Conservation (phyloP, 2,329 filamentous ascomycete genomes). For the Penicillium italicum region DNA sequence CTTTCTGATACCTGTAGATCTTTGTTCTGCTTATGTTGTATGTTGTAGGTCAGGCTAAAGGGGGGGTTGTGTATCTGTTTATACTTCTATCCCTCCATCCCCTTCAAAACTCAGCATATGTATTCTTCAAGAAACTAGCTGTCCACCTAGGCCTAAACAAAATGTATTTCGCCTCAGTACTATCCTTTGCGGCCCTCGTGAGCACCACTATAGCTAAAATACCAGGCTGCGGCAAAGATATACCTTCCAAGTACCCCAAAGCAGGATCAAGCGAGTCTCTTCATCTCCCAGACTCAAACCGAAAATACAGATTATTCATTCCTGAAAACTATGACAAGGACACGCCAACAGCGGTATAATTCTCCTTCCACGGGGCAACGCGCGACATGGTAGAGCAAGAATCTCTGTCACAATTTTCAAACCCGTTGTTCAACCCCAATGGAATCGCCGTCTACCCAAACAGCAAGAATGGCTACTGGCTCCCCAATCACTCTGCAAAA, state of each 20-base stretch:
- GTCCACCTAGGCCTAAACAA: neutral
- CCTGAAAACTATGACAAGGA: slow-evolving; percentile 36
- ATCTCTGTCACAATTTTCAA: slow-evolving; percentile 46
- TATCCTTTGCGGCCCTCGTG: slow-evolving; percentile 10
- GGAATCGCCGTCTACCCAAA: slow-evolving; percentile 47
- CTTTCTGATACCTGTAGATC: neutral
- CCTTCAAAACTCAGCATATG: neutral
- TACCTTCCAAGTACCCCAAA: slow-evolving; percentile 18
- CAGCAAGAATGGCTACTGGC: slow-evolving; percentile 40
- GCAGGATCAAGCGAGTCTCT: slow-evolving; percentile 14
- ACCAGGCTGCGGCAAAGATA: slow-evolving; percentile 17
- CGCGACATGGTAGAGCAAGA: slow-evolving; percentile 40
- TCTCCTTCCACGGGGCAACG: slow-evolving; percentile 49
- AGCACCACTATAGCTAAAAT: slow-evolving; percentile 3
- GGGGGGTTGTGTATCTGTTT: neutral
- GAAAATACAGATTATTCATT: slow-evolving; percentile 25
- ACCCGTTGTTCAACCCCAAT: slow-evolving; percentile 43
- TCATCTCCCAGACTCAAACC: slow-evolving; percentile 15
- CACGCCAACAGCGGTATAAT: slow-evolving; percentile 41
- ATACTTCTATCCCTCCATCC: neutral
- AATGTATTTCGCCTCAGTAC: slow-evolving; percentile 7
- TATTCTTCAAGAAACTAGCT: neutral
- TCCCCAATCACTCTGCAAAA: slow-evolving; percentile 36
- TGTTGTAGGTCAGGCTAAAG: neutral
- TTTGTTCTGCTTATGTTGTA: neutral